Evolutionary conservation across 1,284 basidiomycete genomes (phyloP), one percentile per base, ranked within the genome.

Genomic region (Sanghuangporus baumii): DNA sequence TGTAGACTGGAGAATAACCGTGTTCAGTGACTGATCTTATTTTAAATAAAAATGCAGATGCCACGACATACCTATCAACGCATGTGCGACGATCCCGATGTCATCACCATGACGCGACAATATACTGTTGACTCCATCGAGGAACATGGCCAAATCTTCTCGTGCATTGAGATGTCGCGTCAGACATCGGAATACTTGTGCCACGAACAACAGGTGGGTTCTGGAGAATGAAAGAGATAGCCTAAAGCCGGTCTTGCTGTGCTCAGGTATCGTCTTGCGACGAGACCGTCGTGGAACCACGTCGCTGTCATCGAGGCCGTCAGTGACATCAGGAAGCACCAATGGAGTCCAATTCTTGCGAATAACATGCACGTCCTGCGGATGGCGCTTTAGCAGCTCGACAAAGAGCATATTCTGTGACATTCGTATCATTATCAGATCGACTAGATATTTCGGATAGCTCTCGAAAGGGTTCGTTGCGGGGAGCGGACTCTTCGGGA

Each of bases 81-180:
- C 78, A 65, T 91, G 89, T 26, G 82, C 79, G 12, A 93, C 83
- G 55, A 92, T 83, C 6, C 88, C 84, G 59, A 90, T 84, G 65
- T 88, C 87, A 67, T 85, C 79, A 3, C 87, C 87, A 73, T 91
- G 89, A 1, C 75, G 74, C 14, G 86, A 72, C 14, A 93, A 72
- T 51, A 90, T 87, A 1, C 80, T 79, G 69, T 87, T 88, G 26
- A 92, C 72, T 16, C 88, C 89, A 69, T 89, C 85, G 40, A 91
- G 74, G 26, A 91, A 80, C 47, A 86, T 73, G 1, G 83, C 81
- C 20, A 93, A 74, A 68, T 93, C 91, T 43, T 80, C 80, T n/a
- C 87, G 79, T 68, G 91, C 88, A 68, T 83, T 91, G 62, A 91
- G 78, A 73, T 91, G 88, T 26, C 89, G 78, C n/a, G 89, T 86